These are phyloP conservation scores for Sclerotinia subarctica DNA, from an alignment of 2,329 filamentous ascomycete genomes.

Conservation along the genomic window DNA sequence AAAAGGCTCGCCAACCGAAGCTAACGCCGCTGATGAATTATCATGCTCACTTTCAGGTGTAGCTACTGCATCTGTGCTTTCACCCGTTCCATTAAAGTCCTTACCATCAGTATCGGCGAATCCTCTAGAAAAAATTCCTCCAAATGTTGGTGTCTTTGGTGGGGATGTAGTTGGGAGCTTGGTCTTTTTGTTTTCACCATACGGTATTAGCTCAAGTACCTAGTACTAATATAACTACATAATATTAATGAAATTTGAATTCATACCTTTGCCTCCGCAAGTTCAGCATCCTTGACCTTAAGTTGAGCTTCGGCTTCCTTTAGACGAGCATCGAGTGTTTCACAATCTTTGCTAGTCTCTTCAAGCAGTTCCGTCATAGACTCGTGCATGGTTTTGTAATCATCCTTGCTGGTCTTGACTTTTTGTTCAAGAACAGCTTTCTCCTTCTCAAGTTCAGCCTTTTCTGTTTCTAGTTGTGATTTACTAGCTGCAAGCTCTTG, in stretches of 20 bases:
- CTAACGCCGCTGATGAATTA: constrained; percentile 62
- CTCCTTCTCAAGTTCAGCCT: constrained; percentile 54
- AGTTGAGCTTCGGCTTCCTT: constrained; percentile 42
- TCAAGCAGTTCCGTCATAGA: constrained; percentile 59
- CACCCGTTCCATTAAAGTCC: constrained; percentile 34
- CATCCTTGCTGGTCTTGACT: constrained; percentile 50
- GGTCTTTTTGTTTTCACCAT: constrained; percentile 40
- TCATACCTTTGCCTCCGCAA: constrained; percentile 57
- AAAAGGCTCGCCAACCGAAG: constrained; percentile 55
- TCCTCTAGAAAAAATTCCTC: constrained; percentile 52
- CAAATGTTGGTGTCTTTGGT: constrained; percentile 39
- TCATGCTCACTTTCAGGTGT: constrained; percentile 60
- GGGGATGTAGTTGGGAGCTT: constrained; percentile 41
- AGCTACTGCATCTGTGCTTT: constrained; percentile 29
- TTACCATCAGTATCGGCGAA: constrained; percentile 45
- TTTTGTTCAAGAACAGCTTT: constrained; percentile 51
- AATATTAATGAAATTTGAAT: not conserved
- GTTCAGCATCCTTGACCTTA: constrained; percentile 59
- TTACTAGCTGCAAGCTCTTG: constrained; percentile 42
- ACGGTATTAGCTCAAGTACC: constrained; percentile 14
- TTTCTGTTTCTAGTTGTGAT: constrained; percentile 43
- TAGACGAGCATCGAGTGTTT: constrained; percentile 42
- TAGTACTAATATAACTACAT: constrained; percentile 8
- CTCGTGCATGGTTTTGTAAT: constrained; percentile 59
- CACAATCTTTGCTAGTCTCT: constrained; percentile 45